Evolutionary conservation across 495 filamentous ascomycete species (phyloP).

Genomic region (Podospora appendiculata): DNA sequence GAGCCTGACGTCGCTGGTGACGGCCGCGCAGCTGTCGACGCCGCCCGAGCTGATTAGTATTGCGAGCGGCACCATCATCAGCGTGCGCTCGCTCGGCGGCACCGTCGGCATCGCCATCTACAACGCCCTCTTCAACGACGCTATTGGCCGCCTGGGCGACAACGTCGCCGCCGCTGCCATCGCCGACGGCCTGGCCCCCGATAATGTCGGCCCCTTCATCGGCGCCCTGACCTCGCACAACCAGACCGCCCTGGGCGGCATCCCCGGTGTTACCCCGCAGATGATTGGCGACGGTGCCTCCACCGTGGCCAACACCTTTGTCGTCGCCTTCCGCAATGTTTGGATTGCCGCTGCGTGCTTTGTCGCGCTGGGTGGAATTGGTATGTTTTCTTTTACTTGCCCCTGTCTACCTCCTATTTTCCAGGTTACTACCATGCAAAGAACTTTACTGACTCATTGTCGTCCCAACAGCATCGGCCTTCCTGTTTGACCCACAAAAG

Average conservation of each 20-base stretch:
- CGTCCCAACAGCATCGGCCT: slow-evolving; percentile 1
- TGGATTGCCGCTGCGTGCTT: slow-evolving; percentile 23
- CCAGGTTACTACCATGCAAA: not conserved
- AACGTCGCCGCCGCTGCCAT: slow-evolving; percentile 17
- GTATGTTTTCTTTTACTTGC: slow-evolving; percentile 8
- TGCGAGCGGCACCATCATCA: slow-evolving; percentile 24
- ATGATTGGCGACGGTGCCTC: slow-evolving; percentile 12
- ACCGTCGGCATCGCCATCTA: slow-evolving; percentile 27
- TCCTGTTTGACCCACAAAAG: slow-evolving; percentile 10
- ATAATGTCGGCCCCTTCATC: slow-evolving; percentile 12
- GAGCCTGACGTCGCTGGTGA: slow-evolving; percentile 19
- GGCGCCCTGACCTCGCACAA: slow-evolving; percentile 10
- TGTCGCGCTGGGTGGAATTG: slow-evolving; percentile 12
- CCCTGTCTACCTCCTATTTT: not conserved
- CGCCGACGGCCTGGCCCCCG: slow-evolving; percentile 9
- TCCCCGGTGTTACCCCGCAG: slow-evolving; percentile 13
- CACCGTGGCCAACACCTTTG: slow-evolving; percentile 16
- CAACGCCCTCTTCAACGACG: slow-evolving; percentile 15
- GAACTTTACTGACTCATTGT: too few relatives aligned
- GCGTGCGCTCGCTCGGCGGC: slow-evolving; percentile 22
- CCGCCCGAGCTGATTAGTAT: slow-evolving; percentile 26
- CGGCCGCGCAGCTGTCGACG: slow-evolving; percentile 24
- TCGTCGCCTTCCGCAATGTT: slow-evolving; percentile 18
- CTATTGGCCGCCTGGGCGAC: slow-evolving; percentile 6
- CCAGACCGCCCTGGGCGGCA: slow-evolving; percentile 1